Base-by-base conservation (phyloP, 148 eudicot genomes). In the Silene latifolia region DNA sequence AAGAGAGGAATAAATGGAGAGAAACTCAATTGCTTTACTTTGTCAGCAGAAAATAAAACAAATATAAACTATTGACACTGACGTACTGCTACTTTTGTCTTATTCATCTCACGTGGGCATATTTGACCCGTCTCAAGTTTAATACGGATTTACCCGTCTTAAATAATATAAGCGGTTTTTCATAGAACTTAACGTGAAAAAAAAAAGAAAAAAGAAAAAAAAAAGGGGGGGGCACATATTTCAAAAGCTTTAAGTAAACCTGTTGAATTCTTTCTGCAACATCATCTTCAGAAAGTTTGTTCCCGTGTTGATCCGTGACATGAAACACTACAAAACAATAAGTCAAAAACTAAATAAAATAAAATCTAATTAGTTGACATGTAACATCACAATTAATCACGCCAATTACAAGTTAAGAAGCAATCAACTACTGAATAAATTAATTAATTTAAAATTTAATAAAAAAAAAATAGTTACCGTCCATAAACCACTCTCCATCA, bases 401-500 rank as follows among this genome's bases (percentile, higher is more conserved):
- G 35, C 13, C n/a, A 61, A 32, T 23, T 15, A 69, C 63, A 23
- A 77, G 4, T 24, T 35, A 32, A 72, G 57, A 21, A 19, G 46
- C 67, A 59, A 62, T 25, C 66, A 62, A 62, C 32, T 21, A 24
- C 14, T 62, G 19, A 12, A 5, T 62, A 24, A 24, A 20, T 10
- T 7, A 24, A 20, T 10, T 7, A 24, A 62, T 8, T 21, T 6
- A 62, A 0, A 63, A 63, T 4, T 7, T 63, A 25, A 25, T 13
- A 11, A 63, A 14, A 32, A 63, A 12, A 14, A n/a, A 76, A 74
- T 67, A 63, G 83, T 74, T 63, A 86, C 89, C 91, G 74, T 88
- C 91, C 91, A 88, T 88, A 79, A 88, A 88, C 91, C 91, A 88
- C 66, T 82, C 88, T 59, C 91, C 91, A 85, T 88, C 91, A 32